phyloP scores from a whole-genome alignment of 192 early-diverging fungal species.

The Coemansia sp. region DNA sequence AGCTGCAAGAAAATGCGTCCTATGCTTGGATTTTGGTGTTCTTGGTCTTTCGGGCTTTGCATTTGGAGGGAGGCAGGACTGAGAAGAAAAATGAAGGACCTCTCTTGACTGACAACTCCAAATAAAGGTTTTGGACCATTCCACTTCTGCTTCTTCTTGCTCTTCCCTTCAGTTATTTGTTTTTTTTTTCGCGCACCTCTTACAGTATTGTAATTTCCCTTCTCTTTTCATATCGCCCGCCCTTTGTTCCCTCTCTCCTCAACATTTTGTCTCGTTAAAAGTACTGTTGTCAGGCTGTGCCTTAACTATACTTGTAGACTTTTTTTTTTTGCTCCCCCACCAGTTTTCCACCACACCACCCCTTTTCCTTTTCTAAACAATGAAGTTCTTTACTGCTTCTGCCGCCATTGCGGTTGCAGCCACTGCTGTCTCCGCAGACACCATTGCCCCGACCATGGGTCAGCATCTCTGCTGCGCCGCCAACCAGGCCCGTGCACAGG shows the following conservation, averaged over 20 bases:
- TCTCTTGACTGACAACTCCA: background rate
- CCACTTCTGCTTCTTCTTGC: constrained; percentile 5
- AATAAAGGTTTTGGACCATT: background rate
- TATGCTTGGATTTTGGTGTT: constrained; percentile 14
- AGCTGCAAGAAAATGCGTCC: background rate
- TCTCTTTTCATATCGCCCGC: background rate
- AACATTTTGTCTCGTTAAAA: background rate
- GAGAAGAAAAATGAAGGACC: background rate
- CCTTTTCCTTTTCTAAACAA: constrained; percentile 8
- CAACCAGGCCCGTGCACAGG: constrained; percentile 30
- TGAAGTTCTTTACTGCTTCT: constrained; percentile 29
- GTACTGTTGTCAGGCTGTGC: constrained; percentile 32
- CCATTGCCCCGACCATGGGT: constrained; percentile 18
- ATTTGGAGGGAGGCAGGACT: no score
- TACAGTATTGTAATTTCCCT: background rate
- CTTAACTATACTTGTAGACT: constrained; percentile 11
- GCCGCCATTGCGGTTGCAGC: constrained; percentile 19
- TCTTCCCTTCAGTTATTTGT: background rate
- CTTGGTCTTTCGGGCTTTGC: background rate
- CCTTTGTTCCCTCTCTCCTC: background rate
- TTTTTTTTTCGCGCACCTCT: constrained; percentile 3
- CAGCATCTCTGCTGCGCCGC: constrained; percentile 51
- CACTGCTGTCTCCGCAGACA: constrained; percentile 17
- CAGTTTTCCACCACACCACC: background rate
- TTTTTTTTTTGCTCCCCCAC: background rate